Base-by-base conservation (phyloP, 108 stramenopile species). In the Cyclostephanos tholiformis region DNA sequence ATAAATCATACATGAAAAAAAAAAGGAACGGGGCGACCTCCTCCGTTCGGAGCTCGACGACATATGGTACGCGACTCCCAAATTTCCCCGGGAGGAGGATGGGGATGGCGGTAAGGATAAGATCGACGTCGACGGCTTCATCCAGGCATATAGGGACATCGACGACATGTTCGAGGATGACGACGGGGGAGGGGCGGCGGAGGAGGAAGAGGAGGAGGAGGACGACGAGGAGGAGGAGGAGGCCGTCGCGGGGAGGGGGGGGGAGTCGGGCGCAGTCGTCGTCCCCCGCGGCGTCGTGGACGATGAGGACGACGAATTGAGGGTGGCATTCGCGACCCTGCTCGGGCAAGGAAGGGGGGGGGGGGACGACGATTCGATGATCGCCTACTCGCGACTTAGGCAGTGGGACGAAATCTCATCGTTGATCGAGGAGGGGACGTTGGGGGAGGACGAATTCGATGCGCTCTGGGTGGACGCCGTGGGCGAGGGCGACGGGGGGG, bases 81-180 rank as follows among this genome's bases (percentile, higher is more conserved):
- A 89, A 49, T 84, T 83, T 59, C 82, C 82, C 11, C 63, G 77
- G 23, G 63, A 52, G 16, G 58, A 44, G 7, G 39, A 38, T 20
- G 68, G 69, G 7, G 62, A 51, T 9, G 9, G 27, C 9, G 10
- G 38, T 35, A 71, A 74, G 9, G 67, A 87, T 36, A 59, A 67
- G 69, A 86, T 92, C 52, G 83, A 92, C 76, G 77, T 84, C 14
- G 87, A 88, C 70, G 74, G 87, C 32, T 95, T 95, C 75, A 77
- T 88, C 19, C 85, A 89, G 68, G 81, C 89, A 17, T 95, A 88
- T 69, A 74, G 84, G 44, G 88, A 87, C 70, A 89, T 95, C 49
- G 89, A 91, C 72, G 88, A 91, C 62, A 56, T 95, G 74, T 95
- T 95, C 79, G 93, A 95, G 79, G 84, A 89, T 20, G 90, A 87